Conservation (phyloP, 1,284 basidiomycete genomes). For the Spongiforma sp. region DNA sequence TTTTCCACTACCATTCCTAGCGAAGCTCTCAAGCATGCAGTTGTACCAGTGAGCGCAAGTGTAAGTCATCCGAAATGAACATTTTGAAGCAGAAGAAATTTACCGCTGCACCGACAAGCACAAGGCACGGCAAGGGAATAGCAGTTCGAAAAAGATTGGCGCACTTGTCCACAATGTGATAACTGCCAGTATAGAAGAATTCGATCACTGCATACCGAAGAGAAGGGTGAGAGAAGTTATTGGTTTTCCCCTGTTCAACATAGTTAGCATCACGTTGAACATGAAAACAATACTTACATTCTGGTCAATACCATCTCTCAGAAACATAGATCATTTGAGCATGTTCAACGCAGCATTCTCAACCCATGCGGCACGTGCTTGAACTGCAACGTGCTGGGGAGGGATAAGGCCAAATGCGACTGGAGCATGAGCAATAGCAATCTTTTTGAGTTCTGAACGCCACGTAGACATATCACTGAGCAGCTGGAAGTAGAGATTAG, state of each 20-base stretch:
- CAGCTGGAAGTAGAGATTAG: neutral
- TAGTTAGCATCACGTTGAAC: neutral
- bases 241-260: neutral
- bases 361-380: neutral
- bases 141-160: neutral
- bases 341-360: neutral
- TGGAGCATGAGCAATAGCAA: neutral
- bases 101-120: neutral
- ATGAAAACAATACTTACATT: neutral
- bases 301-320: neutral
- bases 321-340: neutral
- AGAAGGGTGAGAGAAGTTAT: neutral
- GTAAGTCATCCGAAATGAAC: neutral
- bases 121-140: neutral
- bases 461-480: neutral
- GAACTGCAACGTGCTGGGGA: neutral
- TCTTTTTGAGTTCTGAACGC: neutral
- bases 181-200: neutral
- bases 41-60: neutral
- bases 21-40: neutral
- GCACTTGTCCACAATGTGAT: neutral
- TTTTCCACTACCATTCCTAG: neutral
- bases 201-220: neutral
- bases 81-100: too few relatives aligned
- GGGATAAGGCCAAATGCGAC: neutral